Evolutionary conservation across 2,329 filamentous ascomycete genomes (phyloP), one percentile per base, ranked within the genome.

Genomic region (Penicillium sp.): DNA sequence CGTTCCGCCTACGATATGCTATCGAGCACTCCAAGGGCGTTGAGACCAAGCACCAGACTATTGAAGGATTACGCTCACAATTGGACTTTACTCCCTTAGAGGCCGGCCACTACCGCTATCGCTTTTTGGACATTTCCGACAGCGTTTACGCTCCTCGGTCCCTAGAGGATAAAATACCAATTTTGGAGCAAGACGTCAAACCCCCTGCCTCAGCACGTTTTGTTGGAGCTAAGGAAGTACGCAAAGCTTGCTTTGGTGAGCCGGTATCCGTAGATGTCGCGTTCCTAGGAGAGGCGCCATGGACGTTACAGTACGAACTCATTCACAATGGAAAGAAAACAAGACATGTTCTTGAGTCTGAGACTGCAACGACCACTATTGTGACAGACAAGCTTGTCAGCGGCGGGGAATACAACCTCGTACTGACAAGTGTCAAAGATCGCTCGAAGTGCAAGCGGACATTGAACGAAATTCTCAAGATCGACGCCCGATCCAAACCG

Each of bases 281-380:
- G 56, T 85, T 98, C 47, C 83, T 88, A 50, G 95, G 96, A 47
- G 93, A 98, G 70, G 85, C 89, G 19, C 95, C 96, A 0, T 98
- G 94, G 83, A 90, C 85, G 23, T 80, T 99, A 45, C 93, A 98
- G 73, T 99, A 96, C 81, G 95, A 98, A 76, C 82, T 97, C 46
- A 86, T 97, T 7, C 91, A 98, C 77, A 91, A 93, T 59, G 93
- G 93, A 59, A 96, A 91, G 78, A 88, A 93, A 57, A 89, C 87
- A 65, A 90, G 91, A 56, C 85, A 90, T 69, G 86, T 84, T 59
- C 82, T 87, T 29, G 82, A 86, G 60, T 91, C 97, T 59, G 82
- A 88, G 26, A 82, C 81, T 2, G 82, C 86, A 54, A 78, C 82
- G 23, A 89, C 89, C 73, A 90, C 84, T 44, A 93, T 99, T 73